These are phyloP conservation scores for Syzygium syzygioides DNA, from an alignment of 441 rosid species.

Conservation along the genomic window DNA sequence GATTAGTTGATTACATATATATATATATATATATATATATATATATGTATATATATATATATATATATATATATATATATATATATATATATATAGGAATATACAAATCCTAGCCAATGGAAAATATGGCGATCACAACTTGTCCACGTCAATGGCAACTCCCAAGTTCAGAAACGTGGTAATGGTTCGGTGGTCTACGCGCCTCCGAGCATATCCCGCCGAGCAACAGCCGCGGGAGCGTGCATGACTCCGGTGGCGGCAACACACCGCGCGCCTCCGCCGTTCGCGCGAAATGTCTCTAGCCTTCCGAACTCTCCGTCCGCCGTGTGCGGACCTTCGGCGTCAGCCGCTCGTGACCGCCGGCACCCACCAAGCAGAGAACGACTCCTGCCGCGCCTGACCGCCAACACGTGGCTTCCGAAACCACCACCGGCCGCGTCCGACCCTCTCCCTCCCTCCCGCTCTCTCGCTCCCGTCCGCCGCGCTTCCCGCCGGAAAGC, in stretches of 20 bases:
- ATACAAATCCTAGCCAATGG: no score
- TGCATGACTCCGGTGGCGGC: not conserved
- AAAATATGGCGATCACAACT: not conserved
- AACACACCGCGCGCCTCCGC: not conserved
- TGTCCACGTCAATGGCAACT: not conserved
- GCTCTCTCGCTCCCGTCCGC: slow-evolving; percentile 16
- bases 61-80: no score
- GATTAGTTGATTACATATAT: no score
- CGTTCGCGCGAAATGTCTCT: not conserved
- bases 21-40: no score
- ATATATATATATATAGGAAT: no score
- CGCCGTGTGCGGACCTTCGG: not conserved
- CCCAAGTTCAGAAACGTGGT: not conserved
- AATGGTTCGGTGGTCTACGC: not conserved
- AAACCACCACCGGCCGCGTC: not conserved
- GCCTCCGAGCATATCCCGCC: not conserved
- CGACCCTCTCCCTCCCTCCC: slow-evolving; percentile 1
- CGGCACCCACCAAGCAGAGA: not conserved
- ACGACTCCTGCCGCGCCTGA: not conserved
- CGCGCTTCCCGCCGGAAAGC: slow-evolving; percentile 44
- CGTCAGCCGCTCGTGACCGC: not conserved
- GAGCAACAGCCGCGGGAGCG: not conserved
- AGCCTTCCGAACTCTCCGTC: not conserved
- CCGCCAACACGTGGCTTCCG: slow-evolving; percentile 9
- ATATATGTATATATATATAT: no score